Conservation (phyloP, 306 rosid genomes). For the Mucuna pruriens region DNA sequence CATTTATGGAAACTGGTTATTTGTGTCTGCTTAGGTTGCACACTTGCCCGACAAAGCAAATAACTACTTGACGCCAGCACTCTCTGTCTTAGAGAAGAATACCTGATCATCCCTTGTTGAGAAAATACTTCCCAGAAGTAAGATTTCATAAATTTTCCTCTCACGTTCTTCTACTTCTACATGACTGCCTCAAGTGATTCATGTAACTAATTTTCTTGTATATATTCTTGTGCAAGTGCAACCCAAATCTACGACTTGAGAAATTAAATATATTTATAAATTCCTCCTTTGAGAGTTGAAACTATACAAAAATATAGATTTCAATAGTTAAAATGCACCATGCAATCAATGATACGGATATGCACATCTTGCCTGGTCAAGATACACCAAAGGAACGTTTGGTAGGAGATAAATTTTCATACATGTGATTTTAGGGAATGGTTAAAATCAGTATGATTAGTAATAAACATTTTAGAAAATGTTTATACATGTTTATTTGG, state of each 20-base stretch:
- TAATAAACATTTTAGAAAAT: too few species aligned
- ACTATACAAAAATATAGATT: slow-evolving; percentile 6
- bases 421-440: too few species aligned
- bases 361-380: neutral
- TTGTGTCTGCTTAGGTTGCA: slow-evolving; percentile 71
- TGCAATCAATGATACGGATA: slow-evolving; percentile 1
- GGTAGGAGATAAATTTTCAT: too few species aligned
- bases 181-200: slow-evolving; percentile 6
- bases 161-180: slow-evolving; percentile 6
- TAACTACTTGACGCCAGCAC: slow-evolving; percentile 93
- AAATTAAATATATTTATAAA: neutral
- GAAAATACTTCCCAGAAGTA: slow-evolving; percentile 5
- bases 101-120: slow-evolving; percentile 56
- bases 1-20: slow-evolving; percentile 30
- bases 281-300: neutral
- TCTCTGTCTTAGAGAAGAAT: slow-evolving; percentile 91
- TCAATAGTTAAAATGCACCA: neutral
- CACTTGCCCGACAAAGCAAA: slow-evolving; percentile 99
- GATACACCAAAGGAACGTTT: neutral
- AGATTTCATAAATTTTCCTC: slow-evolving; percentile 10
- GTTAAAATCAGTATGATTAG: too few species aligned
- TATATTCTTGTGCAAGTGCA: slow-evolving; percentile 31
- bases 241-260: neutral
- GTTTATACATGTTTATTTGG: too few species aligned
- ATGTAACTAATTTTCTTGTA: slow-evolving; percentile 22